Evolutionary conservation across 129 eudicot species (phyloP).

Genomic region (Flaveria sonorensis): DNA sequence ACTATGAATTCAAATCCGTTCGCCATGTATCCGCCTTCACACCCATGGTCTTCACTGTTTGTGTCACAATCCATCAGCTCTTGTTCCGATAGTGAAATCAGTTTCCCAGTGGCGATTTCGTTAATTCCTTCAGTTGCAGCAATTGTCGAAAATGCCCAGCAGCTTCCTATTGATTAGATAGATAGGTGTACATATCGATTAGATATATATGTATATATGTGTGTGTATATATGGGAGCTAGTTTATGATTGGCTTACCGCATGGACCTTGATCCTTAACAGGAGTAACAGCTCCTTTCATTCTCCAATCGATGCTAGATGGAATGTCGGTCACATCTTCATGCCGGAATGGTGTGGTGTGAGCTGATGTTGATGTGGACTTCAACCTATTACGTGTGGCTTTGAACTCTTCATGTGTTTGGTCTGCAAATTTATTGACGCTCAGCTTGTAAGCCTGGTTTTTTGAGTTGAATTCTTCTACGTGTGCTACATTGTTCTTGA

Average conservation of each 20-base stretch:
- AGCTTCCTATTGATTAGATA: conserved; percentile 38
- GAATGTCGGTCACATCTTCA: conserved; percentile 41
- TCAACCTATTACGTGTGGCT: conserved; percentile 38
- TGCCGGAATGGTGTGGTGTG: conserved; percentile 35
- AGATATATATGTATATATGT: neutral
- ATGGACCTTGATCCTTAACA: conserved; percentile 24
- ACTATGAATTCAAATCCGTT: conserved; percentile 26
- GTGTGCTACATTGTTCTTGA: conserved; percentile 39
- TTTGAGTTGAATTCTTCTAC: conserved; percentile 35
- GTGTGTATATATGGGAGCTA: neutral
- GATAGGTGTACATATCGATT: neutral
- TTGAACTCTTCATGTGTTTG: conserved; percentile 41
- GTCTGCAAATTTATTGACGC: conserved; percentile 41
- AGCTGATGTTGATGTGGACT: conserved; percentile 18
- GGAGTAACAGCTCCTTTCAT: conserved; percentile 32
- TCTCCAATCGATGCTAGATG: conserved; percentile 34
- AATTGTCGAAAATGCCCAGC: conserved; percentile 51
- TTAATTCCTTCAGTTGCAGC: conserved; percentile 44
- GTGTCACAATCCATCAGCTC: conserved; percentile 48
- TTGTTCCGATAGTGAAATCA: conserved; percentile 46
- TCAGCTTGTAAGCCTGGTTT: conserved; percentile 30
- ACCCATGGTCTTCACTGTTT: conserved; percentile 30
- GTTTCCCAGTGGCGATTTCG: conserved; percentile 40
- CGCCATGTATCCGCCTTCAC: conserved; percentile 34
- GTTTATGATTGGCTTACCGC: conserved; percentile 3